Evolutionary conservation across 805 yeast species (phyloP).

Genomic region (Candida chilensis): DNA sequence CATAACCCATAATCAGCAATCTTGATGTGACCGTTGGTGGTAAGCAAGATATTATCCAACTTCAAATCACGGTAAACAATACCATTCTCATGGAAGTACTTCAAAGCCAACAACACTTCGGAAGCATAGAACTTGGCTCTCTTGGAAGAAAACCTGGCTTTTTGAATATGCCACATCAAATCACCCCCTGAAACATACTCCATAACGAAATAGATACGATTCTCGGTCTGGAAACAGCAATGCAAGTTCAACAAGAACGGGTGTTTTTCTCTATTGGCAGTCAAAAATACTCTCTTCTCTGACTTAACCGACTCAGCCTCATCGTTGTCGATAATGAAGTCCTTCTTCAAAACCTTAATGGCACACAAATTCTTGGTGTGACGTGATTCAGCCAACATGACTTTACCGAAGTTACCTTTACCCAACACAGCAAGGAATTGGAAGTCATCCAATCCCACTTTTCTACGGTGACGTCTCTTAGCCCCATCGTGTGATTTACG

Average conservation of each 20-base stretch:
- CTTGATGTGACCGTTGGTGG: conserved; percentile 89
- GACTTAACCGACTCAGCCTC: conserved; percentile 93
- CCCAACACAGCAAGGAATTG: conserved; percentile 91
- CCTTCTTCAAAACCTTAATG: conserved; percentile 92
- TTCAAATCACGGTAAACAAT: conserved; percentile 95
- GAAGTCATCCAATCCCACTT: conserved; percentile 91
- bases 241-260: conserved; percentile 88
- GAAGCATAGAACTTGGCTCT: conserved; percentile 98
- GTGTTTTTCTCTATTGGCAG: conserved; percentile 81
- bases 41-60: conserved; percentile 84
- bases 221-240: conserved; percentile 97
- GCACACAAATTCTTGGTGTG: conserved; percentile 81
- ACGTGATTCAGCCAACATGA: conserved; percentile 92
- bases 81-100: conserved; percentile 92
- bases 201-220: conserved; percentile 96
- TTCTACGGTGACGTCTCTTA: conserved; percentile 44
- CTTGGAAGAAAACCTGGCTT: conserved; percentile 76
- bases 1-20: conserved; percentile 97
- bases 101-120: conserved; percentile 84
- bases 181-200: conserved; percentile 98
- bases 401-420: conserved; percentile 98
- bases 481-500: conserved; percentile 12
- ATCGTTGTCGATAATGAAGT: conserved; percentile 88
- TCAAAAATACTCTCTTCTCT: conserved; percentile 83
- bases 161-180: conserved; percentile 98